A percentile compares a stretch with the other conserved stretches of the same genome.
Evolutionary conservation across 495 filamentous ascomycete species (phyloP).

Genomic region (Penicillium robsamsonii): DNA sequence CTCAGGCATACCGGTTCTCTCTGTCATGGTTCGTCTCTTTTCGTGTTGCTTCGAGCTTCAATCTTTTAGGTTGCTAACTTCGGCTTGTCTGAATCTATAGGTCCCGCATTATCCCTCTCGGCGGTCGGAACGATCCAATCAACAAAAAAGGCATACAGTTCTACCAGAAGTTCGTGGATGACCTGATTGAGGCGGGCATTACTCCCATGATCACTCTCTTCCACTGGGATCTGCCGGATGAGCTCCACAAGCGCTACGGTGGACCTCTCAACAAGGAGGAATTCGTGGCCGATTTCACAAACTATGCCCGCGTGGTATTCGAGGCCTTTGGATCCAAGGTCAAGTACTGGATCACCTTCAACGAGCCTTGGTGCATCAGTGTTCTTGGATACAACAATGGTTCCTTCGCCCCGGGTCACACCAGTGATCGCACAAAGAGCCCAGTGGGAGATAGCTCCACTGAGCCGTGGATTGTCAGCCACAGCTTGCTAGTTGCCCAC

Average conservation of each 20-base stretch:
- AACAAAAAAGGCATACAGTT: conserved; percentile 49
- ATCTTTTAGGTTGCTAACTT: not conserved
- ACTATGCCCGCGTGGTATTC: conserved; percentile 50
- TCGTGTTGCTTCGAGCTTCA: conserved; percentile 32
- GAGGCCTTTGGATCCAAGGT: conserved; percentile 46
- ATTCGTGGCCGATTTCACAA: conserved; percentile 51
- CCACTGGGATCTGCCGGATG: conserved; percentile 56
- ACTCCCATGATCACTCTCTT: conserved; percentile 52
- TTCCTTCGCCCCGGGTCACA: conserved; percentile 50
- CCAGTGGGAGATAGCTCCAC: conserved; percentile 47
- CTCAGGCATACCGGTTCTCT: conserved; percentile 71
- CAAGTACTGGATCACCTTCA: conserved; percentile 57
- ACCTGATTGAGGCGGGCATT: conserved; percentile 49
- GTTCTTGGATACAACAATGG: conserved; percentile 54
- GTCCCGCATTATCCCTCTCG: conserved; percentile 67
- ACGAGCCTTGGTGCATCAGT: conserved; percentile 54
- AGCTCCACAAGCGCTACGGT: conserved; percentile 50
- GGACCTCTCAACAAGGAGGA: conserved; percentile 52
- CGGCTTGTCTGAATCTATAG: conserved; percentile 25
- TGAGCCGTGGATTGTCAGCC: conserved; percentile 53
- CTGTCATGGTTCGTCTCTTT: conserved; percentile 66
- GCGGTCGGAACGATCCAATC: conserved; percentile 46
- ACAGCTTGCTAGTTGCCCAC: conserved; percentile 50
- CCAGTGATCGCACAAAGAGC: conserved; percentile 49
- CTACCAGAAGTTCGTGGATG: conserved; percentile 50